These are phyloP conservation scores for Kickxella alabastrina DNA, from an alignment of 192 early-diverging fungal genomes.

Conservation along the genomic window DNA sequence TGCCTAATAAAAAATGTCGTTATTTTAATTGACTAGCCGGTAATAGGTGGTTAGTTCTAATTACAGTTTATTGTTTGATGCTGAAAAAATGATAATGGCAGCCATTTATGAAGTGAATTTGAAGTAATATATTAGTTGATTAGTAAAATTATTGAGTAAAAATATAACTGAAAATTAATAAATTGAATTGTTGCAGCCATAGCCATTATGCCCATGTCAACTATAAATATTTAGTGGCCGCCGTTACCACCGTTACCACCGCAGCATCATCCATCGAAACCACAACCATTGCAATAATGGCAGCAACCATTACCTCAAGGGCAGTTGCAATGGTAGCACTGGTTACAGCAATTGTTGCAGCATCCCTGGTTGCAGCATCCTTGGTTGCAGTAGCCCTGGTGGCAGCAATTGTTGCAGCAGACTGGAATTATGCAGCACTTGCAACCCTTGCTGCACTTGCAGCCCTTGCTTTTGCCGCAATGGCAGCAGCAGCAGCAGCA, in stretches of 20 bases:
- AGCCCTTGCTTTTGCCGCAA: conserved; percentile 33
- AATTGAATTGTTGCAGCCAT: conserved; percentile 2
- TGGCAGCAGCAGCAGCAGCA: conserved; percentile 35
- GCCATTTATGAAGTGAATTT: too few species aligned
- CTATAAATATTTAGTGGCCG: too few species aligned
- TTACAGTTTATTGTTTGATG: too few species aligned
- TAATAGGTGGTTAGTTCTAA: too few species aligned
- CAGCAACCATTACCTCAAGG: conserved; percentile 4
- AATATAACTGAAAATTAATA: too few species aligned
- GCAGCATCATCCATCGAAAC: conserved; percentile 1
- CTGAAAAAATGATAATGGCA: too few species aligned
- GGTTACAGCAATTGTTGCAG: conserved; percentile 7
- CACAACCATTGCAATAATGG: conserved; percentile 12
- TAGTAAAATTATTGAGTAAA: too few species aligned
- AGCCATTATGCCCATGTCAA: conserved; percentile 10
- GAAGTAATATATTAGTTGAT: too few species aligned
- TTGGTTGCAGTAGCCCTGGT: conserved; percentile 11
- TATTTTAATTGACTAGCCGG: conserved; percentile 6
- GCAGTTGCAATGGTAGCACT: conserved; percentile 17
- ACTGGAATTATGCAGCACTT: conserved; percentile 35
- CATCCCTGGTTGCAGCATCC: conserved; percentile 14
- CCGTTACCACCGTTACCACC: conserved; percentile 1
- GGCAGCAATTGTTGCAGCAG: conserved; percentile 33
- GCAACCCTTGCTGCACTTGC: conserved; percentile 43
- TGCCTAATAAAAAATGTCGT: too few species aligned